phyloP scores from a whole-genome alignment of 2,329 filamentous ascomycete species.

The Fusarium cyanostomum region DNA sequence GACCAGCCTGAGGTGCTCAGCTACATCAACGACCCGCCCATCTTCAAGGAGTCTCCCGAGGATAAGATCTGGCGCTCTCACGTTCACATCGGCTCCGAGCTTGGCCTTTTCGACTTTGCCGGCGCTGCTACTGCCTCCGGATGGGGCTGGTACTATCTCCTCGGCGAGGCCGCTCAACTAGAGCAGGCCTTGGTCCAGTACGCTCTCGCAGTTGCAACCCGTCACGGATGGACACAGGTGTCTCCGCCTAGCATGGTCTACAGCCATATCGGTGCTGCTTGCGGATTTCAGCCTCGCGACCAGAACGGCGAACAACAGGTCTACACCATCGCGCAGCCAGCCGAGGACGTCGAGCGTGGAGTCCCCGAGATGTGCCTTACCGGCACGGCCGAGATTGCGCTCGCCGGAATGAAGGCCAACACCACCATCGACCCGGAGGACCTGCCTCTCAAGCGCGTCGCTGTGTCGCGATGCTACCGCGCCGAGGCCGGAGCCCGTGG shows the following conservation, averaged over 20 bases:
- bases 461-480: conserved; percentile 90
- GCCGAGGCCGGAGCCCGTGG: conserved; percentile 93
- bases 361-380: conserved; percentile 80
- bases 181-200: conserved; percentile 94
- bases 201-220: conserved; percentile 76
- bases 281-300: conserved; percentile 94
- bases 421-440: conserved; percentile 70
- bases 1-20: conserved; percentile 70
- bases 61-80: conserved; percentile 73
- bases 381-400: conserved; percentile 92
- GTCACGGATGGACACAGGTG: conserved; percentile 80
- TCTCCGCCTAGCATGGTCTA: conserved; percentile 92
- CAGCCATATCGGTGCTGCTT: conserved; percentile 87
- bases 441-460: conserved; percentile 82
- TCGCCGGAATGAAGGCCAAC: conserved; percentile 89
- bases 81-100: conserved; percentile 83
- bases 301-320: conserved; percentile 91
- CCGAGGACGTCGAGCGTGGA: conserved; percentile 67
- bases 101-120: conserved; percentile 92
- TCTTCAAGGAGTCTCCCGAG: conserved; percentile 45
- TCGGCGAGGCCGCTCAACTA: conserved; percentile 91
- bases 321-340: conserved; percentile 77
- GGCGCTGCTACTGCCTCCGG: conserved; percentile 83
- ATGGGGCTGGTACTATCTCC: conserved; percentile 98
- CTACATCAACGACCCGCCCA: conserved; percentile 80